A percentile compares a stretch with the other conserved stretches of the same genome.
Evolutionary conservation across 2,329 filamentous ascomycete species (phyloP).

Genomic region (Uncinocarpus reesii): DNA sequence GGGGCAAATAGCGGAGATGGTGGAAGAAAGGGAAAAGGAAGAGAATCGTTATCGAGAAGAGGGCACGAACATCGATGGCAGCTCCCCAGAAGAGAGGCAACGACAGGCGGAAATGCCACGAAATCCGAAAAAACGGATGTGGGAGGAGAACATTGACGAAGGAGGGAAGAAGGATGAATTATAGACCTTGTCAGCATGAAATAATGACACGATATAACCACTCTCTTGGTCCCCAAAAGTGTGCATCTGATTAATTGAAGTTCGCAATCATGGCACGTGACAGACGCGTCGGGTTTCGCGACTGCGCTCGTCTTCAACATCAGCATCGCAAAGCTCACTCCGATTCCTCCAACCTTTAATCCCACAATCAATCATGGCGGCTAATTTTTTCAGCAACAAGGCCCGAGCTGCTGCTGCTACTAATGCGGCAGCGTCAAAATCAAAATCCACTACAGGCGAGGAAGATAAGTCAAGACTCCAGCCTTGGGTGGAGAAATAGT

Average conservation of each 20-base stretch:
- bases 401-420: conserved; percentile 64
- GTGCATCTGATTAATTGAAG: not conserved
- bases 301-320: not conserved
- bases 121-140: conserved; percentile 43
- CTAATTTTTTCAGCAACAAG: conserved; percentile 92
- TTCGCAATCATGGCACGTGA: conserved; percentile 4
- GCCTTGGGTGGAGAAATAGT: conserved; percentile 99
- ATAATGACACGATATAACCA: not conserved
- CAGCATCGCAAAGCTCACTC: not conserved
- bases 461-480: conserved; percentile 60
- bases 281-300: conserved; percentile 11
- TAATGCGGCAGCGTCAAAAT: conserved; percentile 45
- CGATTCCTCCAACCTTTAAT: not conserved
- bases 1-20: conserved; percentile 36
- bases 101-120: conserved; percentile 32
- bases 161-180: conserved; percentile 17
- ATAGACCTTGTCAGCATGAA: not conserved
- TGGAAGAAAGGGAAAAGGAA: conserved; percentile 21
- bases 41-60: conserved; percentile 13
- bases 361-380: conserved; percentile 42
- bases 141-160: conserved; percentile 32
- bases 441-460: conserved; percentile 53
- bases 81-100: conserved; percentile 28
- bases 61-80: conserved; percentile 27
- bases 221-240: no score